A percentile compares a stretch with the other conserved stretches of the same genome.
These are phyloP conservation scores for Phytophthora pinifolia DNA, from an alignment of 352 stramenopile genomes.

Conservation along the genomic window DNA sequence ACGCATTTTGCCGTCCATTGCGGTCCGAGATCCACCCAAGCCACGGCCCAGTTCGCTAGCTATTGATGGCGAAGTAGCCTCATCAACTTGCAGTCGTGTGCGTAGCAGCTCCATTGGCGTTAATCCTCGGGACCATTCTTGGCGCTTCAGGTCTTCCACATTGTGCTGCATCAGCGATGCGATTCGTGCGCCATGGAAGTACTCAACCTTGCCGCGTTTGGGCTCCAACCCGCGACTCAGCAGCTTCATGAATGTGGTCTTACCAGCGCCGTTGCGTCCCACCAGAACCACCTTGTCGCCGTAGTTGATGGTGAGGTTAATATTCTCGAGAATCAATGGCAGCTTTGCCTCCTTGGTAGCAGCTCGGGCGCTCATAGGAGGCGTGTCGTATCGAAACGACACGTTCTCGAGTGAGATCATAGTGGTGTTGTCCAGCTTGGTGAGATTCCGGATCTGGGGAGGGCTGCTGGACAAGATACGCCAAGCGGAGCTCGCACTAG, in stretches of 20 bases:
- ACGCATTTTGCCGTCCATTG: slow-evolving; percentile 40
- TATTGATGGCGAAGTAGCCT: slow-evolving; percentile 13
- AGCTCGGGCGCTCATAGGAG: neutral
- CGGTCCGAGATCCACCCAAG: neutral
- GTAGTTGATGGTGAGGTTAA: slow-evolving; percentile 76
- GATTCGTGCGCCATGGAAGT: slow-evolving; percentile 51
- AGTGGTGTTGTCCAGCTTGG: slow-evolving; percentile 44
- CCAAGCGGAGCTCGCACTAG: slow-evolving; percentile 35
- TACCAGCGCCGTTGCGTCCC: slow-evolving; percentile 82
- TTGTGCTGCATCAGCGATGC: slow-evolving; percentile 65
- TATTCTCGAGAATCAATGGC: slow-evolving; percentile 55
- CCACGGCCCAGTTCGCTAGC: neutral
- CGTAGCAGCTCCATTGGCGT: slow-evolving; percentile 48
- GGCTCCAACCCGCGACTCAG: slow-evolving; percentile 80
- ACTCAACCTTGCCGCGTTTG: slow-evolving; percentile 41
- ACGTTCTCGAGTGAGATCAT: slow-evolving; percentile 60
- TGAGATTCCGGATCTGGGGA: slow-evolving; percentile 59
- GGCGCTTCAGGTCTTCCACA: slow-evolving; percentile 58
- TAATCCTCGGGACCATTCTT: slow-evolving; percentile 42
- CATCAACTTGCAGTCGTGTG: slow-evolving; percentile 38
- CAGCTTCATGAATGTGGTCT: slow-evolving; percentile 95
- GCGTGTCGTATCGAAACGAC: slow-evolving; percentile 43
- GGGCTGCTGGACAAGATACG: slow-evolving; percentile 42
- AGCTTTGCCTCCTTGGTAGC: slow-evolving; percentile 13
- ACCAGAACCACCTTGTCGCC: slow-evolving; percentile 86